Base-by-base conservation (phyloP, 2,329 filamentous ascomycete species). In the Torrubiella hemipterigena region DNA sequence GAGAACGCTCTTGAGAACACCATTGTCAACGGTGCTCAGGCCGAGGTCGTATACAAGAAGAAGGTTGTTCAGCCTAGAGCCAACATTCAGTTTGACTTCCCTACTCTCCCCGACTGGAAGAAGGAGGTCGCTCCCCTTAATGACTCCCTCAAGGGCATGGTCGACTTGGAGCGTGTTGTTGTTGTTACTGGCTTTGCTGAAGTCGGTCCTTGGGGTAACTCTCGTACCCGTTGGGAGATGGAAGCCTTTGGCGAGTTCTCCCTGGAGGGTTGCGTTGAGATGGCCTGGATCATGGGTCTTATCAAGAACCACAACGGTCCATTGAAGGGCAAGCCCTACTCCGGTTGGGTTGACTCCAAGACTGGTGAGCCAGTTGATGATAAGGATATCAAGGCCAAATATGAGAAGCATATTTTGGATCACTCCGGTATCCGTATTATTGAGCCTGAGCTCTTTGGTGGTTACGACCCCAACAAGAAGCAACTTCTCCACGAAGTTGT, bases 281-380 rank as follows among this genome's bases (percentile, higher is more conserved):
- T 98, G 91, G 87, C 91, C 19, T 98, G 91, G 91, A 85, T 98
- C 58, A 98, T 96, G 89, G 91, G 91, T 51, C 76, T 96, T 37
- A 96, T 98, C 66, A 95, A 89, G 70, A 93, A 98, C 58, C 84
- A 94, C 67, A 96, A 96, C 46, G 91, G 91, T 13, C 78, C 80
- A 19, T 75, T 98, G 55, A 98, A 98, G 67, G 91, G 91, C 54
- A 81, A 93, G 64, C 81, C 81, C 42, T 96, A 98, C 63, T 85
- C 89, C 43, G 91, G 91, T 45, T 98, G 84, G 86, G 84, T 98
- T 36, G 91, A 98, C 50, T 70, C 77, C 53, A 96, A 96, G 73
- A 79, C 84, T 32, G 84, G 84, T 26, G 89, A 96, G 36, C 91
- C 91, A 7, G 86, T 98, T 17, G 89, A 96, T 37, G 91, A 98